Evolutionary conservation across 805 yeast genomes (phyloP), one percentile per base, ranked within the genome.

Genomic region (Grigorovia humatica): DNA sequence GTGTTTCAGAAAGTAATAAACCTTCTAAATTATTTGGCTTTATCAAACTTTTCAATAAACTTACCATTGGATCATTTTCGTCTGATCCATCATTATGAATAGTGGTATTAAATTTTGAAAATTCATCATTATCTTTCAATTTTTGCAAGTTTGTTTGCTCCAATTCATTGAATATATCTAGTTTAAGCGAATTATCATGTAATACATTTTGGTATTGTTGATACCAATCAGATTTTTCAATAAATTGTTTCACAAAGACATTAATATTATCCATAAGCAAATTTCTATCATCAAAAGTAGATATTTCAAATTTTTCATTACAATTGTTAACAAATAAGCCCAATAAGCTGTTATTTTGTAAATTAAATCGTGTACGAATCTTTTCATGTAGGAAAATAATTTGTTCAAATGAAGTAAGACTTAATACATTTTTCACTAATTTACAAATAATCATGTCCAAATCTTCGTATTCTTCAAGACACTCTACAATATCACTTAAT

Each of bases 311-410:
- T 46, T 54, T 57, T 6, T 42, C 46, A 19, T 52, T 23, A 38
- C 60, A 58, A 13, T 46, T 47, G 7, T 46, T 41, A n/a, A 59
- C 19, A 50, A 52, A 61, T 15, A 49, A 47, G 4, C 64, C 65
- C 8, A 61, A 30, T 43, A 56, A 57, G 51, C 63, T 60, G 12
- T 48, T 47, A 29, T 46, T 17, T 9, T 20, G 12, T 6, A 17
- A 5, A 13, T 20, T 35, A 46, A 38, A 46, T 13, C 35, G 23
- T 8, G n/a, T 38, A 19, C 17, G 17, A 18, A 46, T n/a, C 12
- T 35, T 20, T 1, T 47, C 17, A 5, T 42, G 11, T 23, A 54
- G 12, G 23, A 54, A 17, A 30, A 47, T 12, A 40, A 54, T 27
- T 18, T 30, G 49, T 18, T 55, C 58, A 13, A 23, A 55, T 15